A percentile compares a stretch with the other conserved stretches of the same genome.
These are phyloP conservation scores for Cercis canadensis DNA, from an alignment of 306 rosid species.

Conservation along the genomic window DNA sequence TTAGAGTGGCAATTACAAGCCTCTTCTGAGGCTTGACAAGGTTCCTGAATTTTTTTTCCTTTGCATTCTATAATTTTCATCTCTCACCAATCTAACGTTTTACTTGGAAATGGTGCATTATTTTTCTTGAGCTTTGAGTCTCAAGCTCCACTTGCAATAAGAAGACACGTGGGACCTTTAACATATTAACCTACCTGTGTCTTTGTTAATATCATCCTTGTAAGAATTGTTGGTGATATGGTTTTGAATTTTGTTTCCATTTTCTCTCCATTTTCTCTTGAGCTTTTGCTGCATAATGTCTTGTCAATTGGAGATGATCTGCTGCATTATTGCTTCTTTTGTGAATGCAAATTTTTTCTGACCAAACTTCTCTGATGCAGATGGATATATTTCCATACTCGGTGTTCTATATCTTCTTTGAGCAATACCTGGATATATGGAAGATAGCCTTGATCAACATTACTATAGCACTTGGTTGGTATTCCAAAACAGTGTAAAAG, in stretches of 20 bases:
- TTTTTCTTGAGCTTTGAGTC: slow-evolving; percentile 24
- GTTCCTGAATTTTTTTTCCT: slow-evolving; percentile 7
- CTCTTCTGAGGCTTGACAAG: slow-evolving; percentile 24
- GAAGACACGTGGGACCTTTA: slow-evolving; percentile 16
- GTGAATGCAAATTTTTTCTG: slow-evolving; percentile 38
- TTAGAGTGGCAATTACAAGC: slow-evolving; percentile 25
- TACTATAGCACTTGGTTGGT: slow-evolving; percentile 83
- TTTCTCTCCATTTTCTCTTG: slow-evolving; percentile 22
- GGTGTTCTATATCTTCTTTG: slow-evolving; percentile 94
- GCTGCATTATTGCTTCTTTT: slow-evolving; percentile 31
- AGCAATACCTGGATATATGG: slow-evolving; percentile 96
- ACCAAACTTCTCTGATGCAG: slow-evolving; percentile 64
- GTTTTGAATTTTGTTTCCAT: slow-evolving; percentile 2
- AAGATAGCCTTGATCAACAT: slow-evolving; percentile 74
- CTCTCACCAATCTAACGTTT: slow-evolving; percentile 31
- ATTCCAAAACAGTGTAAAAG: slow-evolving; percentile 28
- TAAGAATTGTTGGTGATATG: slow-evolving; percentile 6
- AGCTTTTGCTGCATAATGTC: slow-evolving; percentile 22
- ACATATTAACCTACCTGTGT: not conserved
- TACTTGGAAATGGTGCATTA: slow-evolving; percentile 18
- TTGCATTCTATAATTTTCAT: slow-evolving; percentile 4
- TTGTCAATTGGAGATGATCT: slow-evolving; percentile 22
- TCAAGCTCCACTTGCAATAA: slow-evolving; percentile 2
- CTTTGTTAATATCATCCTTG: slow-evolving; percentile 6
- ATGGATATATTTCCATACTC: slow-evolving; percentile 96